phyloP scores from a whole-genome alignment of 208 protist species.

The Phytomonas francai region DNA sequence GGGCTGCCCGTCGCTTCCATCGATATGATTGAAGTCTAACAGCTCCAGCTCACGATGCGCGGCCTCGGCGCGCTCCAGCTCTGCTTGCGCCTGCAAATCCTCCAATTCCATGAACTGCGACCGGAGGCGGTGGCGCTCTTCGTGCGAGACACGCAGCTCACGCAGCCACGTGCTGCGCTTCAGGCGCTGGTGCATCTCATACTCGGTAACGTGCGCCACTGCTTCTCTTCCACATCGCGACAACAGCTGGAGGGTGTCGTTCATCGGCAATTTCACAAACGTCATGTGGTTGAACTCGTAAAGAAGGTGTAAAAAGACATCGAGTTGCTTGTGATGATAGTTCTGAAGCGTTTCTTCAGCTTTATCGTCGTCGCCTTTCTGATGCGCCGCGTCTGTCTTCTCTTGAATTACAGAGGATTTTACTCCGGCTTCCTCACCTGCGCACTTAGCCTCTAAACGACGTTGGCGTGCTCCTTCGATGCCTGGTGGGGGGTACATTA shows the following conservation, averaged over 20 bases:
- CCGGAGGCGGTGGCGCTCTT: constrained; percentile 28
- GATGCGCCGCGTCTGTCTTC: background rate
- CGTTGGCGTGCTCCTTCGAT: constrained; percentile 39
- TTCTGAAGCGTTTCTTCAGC: constrained; percentile 24
- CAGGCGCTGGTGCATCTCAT: constrained; percentile 62
- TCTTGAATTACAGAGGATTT: background rate
- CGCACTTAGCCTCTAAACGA: constrained; percentile 6
- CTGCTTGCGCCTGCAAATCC: constrained; percentile 19
- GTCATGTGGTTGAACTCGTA: constrained; percentile 87
- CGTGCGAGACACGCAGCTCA: constrained; percentile 30
- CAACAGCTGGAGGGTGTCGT: constrained; percentile 71
- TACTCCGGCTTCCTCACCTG: constrained; percentile 7
- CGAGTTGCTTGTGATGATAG: constrained; percentile 75
- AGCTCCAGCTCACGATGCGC: background rate
- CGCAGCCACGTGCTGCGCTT: constrained; percentile 28
- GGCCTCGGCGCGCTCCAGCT: constrained; percentile 4
- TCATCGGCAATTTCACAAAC: constrained; percentile 77
- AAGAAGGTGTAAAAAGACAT: constrained; percentile 54
- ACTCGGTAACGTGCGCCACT: constrained; percentile 62
- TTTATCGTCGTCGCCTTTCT: background rate
- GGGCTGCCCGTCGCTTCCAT: background rate
- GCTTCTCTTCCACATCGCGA: constrained; percentile 65
- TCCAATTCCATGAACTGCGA: constrained; percentile 19
- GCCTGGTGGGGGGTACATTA: constrained; percentile 81
- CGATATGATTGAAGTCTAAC: constrained; percentile 3